Evolutionary conservation across 2,329 filamentous ascomycete species (phyloP), one percentile per base, ranked within the genome.

Genomic region (Cladosporium sp.): DNA sequence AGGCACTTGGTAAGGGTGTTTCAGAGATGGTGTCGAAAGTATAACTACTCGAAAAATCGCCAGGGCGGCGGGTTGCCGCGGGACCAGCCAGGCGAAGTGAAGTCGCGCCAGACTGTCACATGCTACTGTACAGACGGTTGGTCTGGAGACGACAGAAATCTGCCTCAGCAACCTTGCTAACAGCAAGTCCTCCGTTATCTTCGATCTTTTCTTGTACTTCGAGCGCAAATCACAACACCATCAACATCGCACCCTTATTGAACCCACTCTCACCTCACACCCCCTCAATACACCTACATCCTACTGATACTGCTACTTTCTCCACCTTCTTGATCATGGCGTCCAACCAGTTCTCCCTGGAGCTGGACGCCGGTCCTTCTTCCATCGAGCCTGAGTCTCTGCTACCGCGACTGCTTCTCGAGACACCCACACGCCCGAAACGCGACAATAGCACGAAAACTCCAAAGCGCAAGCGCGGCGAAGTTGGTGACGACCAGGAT

Each of bases 1-100:
- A 69, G 49, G 60, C 57, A 1, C 58, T 73, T 25, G 66, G 64
- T 13, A 60, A 68, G 22, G 70, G 66, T 25, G 70, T 68, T 7
- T 50, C 25, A 1, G 36, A 34, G 45, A 62, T 56, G 44, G 17
- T 45, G 19, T 40, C 35, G 7, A n/a, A 17, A 3, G n/a, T 4
- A 15, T 37, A 37, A 15, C 12, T 4, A n/a, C 6, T 3, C n/a
- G 13, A 12, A 7, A 17, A 6, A 15, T 15, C 35, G 2, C 3
- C n/a, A 4, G 15, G n/a, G 35, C 6, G 13, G 35, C 3, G 3
- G n/a, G 8, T 37, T 17, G 35, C 12, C 13, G 35, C 35, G n/a
- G 3, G 8, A 37, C 12, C 35, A 17, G 35, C 35, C 35, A 37
- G 35, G n/a, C n/a, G 24, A 48, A 48, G 44, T 48, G 44, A 48